Conservation (phyloP, 345 rosid species). For the Corchorus capsularis region DNA sequence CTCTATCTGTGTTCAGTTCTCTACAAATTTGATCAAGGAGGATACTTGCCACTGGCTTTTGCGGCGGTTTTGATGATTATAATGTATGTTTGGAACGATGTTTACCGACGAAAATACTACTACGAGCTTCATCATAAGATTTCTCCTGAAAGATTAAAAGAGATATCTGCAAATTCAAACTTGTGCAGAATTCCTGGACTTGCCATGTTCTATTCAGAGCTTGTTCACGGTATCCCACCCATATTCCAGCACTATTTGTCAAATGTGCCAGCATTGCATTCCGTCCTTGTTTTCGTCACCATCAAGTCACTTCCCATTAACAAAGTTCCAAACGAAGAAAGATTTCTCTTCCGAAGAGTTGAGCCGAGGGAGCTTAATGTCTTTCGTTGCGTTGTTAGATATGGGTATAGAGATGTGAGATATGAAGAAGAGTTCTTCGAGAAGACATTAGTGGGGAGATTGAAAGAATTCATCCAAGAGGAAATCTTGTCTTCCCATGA, state of each 20-base stretch:
- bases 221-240: slow-evolving; percentile 45
- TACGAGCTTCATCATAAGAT: slow-evolving; percentile 53
- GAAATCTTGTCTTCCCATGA: slow-evolving; percentile 15
- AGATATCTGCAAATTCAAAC: background rate
- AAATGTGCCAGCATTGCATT: slow-evolving; percentile 42
- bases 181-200: slow-evolving; percentile 39
- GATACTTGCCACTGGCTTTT: slow-evolving; percentile 50
- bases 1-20: slow-evolving; percentile 47
- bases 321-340: slow-evolving; percentile 37
- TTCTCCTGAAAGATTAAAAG: slow-evolving; percentile 27
- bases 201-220: slow-evolving; percentile 49
- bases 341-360: slow-evolving; percentile 44
- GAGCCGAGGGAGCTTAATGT: slow-evolving; percentile 32
- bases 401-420: slow-evolving; percentile 44
- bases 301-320: slow-evolving; percentile 45
- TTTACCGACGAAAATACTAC: slow-evolving; percentile 36
- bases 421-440: slow-evolving; percentile 40
- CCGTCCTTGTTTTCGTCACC: slow-evolving; percentile 46
- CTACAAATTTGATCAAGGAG: slow-evolving; percentile 51
- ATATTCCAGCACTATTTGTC: slow-evolving; percentile 47
- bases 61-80: slow-evolving; percentile 31
- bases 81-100: slow-evolving; percentile 52
- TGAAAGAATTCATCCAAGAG: slow-evolving; percentile 38
- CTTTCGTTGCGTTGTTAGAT: slow-evolving; percentile 48
- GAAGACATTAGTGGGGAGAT: slow-evolving; percentile 25